Evolutionary conservation across 2,329 filamentous ascomycete genomes (phyloP).

Genomic region (Stagonosporopsis tanaceti): DNA sequence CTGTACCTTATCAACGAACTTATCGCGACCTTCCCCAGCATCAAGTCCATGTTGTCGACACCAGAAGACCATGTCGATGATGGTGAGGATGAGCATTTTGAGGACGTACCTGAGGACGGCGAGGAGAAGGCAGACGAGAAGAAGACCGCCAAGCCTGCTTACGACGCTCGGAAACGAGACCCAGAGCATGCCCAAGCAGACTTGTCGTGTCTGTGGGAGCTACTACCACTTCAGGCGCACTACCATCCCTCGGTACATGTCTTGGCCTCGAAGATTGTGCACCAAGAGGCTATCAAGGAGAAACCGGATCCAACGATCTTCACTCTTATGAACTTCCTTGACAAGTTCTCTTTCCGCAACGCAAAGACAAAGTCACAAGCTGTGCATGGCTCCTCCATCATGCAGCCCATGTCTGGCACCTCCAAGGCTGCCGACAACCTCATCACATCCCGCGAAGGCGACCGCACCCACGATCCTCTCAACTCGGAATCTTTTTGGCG

Average conservation of each 20-base stretch:
- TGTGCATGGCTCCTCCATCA: conserved; percentile 85
- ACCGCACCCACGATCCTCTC: conserved; percentile 69
- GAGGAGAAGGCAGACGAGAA: conserved; percentile 35
- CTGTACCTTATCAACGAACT: conserved; percentile 88
- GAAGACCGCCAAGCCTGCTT: conserved; percentile 51
- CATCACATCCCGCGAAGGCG: conserved; percentile 66
- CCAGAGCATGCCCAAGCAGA: conserved; percentile 94
- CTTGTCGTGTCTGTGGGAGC: conserved; percentile 89
- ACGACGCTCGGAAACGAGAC: conserved; percentile 90
- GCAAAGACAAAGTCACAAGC: conserved; percentile 71
- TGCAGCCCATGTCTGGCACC: conserved; percentile 84
- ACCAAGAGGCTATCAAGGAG: conserved; percentile 73
- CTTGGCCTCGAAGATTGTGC: conserved; percentile 76
- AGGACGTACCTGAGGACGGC: conserved; percentile 65
- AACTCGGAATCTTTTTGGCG: conserved; percentile 93
- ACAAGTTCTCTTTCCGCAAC: conserved; percentile 98
- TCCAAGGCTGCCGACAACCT: conserved; percentile 68
- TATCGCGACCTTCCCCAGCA: conserved; percentile 78
- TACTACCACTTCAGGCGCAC: conserved; percentile 80
- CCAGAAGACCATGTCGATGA: conserved; percentile 81
- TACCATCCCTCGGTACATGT: conserved; percentile 93
- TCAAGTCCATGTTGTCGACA: conserved; percentile 72
- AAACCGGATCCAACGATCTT: conserved; percentile 93
- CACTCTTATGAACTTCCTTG: conserved; percentile 92
- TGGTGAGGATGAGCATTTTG: conserved; percentile 75